phyloP scores from a whole-genome alignment of 495 filamentous ascomycete genomes.

The Antarctomyces pellizariae region DNA sequence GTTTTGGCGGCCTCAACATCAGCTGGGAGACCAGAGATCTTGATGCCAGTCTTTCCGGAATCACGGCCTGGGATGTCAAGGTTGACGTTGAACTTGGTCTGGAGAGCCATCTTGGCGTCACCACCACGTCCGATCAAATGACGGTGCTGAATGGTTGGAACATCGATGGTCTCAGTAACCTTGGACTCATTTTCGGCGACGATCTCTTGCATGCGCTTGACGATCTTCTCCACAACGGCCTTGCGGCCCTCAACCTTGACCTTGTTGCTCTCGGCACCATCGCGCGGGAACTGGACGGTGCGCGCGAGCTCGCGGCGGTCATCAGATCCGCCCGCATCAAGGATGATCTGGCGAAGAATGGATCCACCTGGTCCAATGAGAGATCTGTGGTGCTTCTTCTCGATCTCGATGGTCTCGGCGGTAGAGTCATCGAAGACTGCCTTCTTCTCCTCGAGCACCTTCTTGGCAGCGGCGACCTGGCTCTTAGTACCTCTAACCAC shows the following conservation, averaged over 20 bases:
- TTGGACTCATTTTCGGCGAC: slow-evolving; percentile 61
- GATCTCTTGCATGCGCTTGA: slow-evolving; percentile 53
- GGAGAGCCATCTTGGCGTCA: slow-evolving; percentile 61
- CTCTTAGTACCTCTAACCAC: slow-evolving; percentile 74
- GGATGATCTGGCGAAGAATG: slow-evolving; percentile 67
- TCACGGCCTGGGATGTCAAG: slow-evolving; percentile 72
- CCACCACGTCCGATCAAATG: slow-evolving; percentile 82
- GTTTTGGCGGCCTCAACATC: slow-evolving; percentile 69
- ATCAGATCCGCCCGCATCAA: slow-evolving; percentile 69
- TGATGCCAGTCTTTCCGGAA: slow-evolving; percentile 48
- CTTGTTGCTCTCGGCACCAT: slow-evolving; percentile 51
- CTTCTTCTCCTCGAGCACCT: slow-evolving; percentile 60
- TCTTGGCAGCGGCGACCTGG: slow-evolving; percentile 75
- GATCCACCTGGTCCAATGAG: slow-evolving; percentile 73
- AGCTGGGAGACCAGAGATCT: slow-evolving; percentile 52
- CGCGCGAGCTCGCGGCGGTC: slow-evolving; percentile 58
- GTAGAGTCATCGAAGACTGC: slow-evolving; percentile 71
- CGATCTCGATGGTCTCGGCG: slow-evolving; percentile 60
- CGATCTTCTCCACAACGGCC: slow-evolving; percentile 70
- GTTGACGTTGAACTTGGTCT: slow-evolving; percentile 67
- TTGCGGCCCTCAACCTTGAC: slow-evolving; percentile 72
- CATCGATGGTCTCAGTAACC: slow-evolving; percentile 47
- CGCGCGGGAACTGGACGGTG: slow-evolving; percentile 74
- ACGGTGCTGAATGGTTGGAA: slow-evolving; percentile 71
- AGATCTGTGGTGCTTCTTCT: slow-evolving; percentile 74